A percentile compares a stretch with the other conserved stretches of the same genome.
Evolutionary conservation across 306 rosid genomes (phyloP).

Genomic region (Calophaca sinica): DNA sequence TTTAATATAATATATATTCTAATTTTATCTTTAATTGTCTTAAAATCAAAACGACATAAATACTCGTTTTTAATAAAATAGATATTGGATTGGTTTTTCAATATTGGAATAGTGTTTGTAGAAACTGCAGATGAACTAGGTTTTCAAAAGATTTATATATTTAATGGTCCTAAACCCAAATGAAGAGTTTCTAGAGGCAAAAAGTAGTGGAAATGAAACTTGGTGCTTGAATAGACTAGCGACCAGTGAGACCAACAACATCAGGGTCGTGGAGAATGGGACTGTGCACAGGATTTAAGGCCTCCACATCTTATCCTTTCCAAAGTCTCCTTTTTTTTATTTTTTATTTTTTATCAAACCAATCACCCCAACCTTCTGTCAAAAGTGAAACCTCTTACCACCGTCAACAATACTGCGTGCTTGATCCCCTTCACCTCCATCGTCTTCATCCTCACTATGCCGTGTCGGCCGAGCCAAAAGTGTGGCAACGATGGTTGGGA

Average conservation of each 20-base stretch:
- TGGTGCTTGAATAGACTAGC: not conserved
- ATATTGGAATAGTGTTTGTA: not conserved
- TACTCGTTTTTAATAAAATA: not conserved
- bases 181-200: conserved; percentile 5
- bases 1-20: not conserved
- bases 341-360: conserved; percentile 87
- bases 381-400: conserved; percentile 64
- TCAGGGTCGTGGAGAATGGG: conserved; percentile 84
- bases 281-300: conserved; percentile 64
- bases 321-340: conserved; percentile 71
- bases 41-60: not conserved
- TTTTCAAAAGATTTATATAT: not conserved
- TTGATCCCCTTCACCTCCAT: conserved; percentile 58
- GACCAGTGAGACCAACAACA: conserved; percentile 54
- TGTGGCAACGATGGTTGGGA: too few relatives aligned
- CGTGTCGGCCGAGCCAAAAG: too few relatives aligned
- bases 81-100: not conserved
- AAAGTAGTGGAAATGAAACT: not conserved
- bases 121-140: not conserved
- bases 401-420: conserved; percentile 70
- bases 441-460: conserved; percentile 54
- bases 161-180: not conserved
- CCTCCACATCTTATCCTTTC: conserved; percentile 79
- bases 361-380: conserved; percentile 86
- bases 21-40: not conserved